Percentiles rank a stretch among this genome's conserved stretches.
Conservation (phyloP, 768 basidiomycete species). For the Tremella mesenterica region DNA sequence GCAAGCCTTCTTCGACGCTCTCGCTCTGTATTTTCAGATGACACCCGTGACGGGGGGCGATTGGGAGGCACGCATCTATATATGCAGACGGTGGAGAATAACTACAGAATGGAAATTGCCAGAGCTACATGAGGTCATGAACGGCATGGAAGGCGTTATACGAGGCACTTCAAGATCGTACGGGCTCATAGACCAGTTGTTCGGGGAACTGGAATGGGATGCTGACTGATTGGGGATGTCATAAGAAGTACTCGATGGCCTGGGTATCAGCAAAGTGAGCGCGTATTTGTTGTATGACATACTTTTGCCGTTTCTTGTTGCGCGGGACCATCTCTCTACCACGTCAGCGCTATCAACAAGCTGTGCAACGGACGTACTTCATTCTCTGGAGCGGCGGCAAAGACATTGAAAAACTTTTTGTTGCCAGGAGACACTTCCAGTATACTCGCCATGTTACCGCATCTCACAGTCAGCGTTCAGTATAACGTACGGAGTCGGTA, state of each 20-base stretch:
- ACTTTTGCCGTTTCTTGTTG: constrained; percentile 40
- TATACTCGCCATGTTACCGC: constrained; percentile 94
- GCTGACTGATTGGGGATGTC: constrained; percentile 7
- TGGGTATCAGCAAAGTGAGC: constrained; percentile 16
- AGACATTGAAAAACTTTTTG: constrained; percentile 87
- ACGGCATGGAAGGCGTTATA: constrained; percentile 20
- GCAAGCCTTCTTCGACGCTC: constrained; percentile 37
- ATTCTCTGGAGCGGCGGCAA: constrained; percentile 97
- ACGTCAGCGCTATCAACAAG: neutral
- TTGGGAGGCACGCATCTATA: constrained; percentile 31
- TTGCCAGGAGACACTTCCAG: constrained; percentile 88
- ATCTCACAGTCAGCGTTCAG: constrained; percentile 48
- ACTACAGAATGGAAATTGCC: constrained; percentile 27
- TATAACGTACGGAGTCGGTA: neutral
- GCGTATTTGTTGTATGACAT: neutral
- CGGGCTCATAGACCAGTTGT: constrained; percentile 30
- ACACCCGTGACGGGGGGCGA: constrained; percentile 24
- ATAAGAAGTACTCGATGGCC: constrained; percentile 39
- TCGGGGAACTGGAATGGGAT: constrained; percentile 28
- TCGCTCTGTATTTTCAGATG: constrained; percentile 29
- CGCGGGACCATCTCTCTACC: constrained; percentile 39
- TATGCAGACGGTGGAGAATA: constrained; percentile 29
- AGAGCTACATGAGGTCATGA: constrained; percentile 25
- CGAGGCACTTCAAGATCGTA: constrained; percentile 27
- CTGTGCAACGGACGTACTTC: constrained; percentile 47